Percentiles rank a stretch among this genome's conserved stretches.
These are phyloP conservation scores for Cryptococcus jaspeensis DNA, from an alignment of 1,284 basidiomycete species.

Conservation along the genomic window DNA sequence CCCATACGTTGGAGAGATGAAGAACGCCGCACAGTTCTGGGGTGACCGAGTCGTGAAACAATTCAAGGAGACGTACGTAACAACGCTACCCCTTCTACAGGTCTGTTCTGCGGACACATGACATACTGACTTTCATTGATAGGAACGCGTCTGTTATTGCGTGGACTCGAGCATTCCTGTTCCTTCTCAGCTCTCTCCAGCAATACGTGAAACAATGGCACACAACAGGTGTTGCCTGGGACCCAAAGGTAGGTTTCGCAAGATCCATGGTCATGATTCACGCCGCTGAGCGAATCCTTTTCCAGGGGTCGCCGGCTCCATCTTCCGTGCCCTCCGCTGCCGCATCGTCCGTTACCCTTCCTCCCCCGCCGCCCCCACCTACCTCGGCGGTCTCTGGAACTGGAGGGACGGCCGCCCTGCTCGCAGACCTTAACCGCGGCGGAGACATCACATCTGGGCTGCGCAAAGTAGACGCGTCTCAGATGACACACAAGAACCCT, in stretches of 20 bases:
- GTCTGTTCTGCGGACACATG: not conserved
- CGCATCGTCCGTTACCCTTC: conserved; percentile 54
- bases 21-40: conserved; percentile 87
- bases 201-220: conserved; percentile 86
- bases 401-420: conserved; percentile 78
- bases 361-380: conserved; percentile 62
- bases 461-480: conserved; percentile 89
- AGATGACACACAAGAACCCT: conserved; percentile 99
- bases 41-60: conserved; percentile 89
- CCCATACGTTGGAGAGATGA: conserved; percentile 77
- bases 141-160: conserved; percentile 86
- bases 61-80: conserved; percentile 81
- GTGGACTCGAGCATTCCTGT: conserved; percentile 77
- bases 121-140: conserved; percentile 4
- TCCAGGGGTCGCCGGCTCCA: conserved; percentile 64
- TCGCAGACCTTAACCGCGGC: conserved; percentile 87
- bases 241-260: conserved; percentile 63
- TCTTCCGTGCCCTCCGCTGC: conserved; percentile 56
- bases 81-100: too few species aligned
- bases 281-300: not conserved
- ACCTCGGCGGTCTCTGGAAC: conserved; percentile 48
- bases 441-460: conserved; percentile 85
- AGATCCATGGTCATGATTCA: too few species aligned
- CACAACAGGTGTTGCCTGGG: conserved; percentile 87
- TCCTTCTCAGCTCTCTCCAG: conserved; percentile 72